phyloP scores from a whole-genome alignment of 2,329 filamentous ascomycete species.

The Cladosporium sp. region DNA sequence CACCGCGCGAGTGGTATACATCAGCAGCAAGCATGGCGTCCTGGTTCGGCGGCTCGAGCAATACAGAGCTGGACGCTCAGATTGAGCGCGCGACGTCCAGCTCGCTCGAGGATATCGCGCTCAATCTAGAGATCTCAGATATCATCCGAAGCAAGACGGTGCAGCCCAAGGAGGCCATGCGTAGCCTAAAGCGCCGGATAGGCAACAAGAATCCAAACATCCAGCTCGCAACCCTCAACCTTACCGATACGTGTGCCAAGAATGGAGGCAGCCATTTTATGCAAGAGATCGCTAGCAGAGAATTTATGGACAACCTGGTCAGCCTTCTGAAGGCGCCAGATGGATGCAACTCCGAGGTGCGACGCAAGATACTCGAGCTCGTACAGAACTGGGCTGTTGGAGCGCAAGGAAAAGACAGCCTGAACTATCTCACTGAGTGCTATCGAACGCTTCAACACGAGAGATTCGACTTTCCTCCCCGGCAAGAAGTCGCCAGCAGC shows the following conservation, averaged over 20 bases:
- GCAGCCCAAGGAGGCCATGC: slow-evolving; percentile 96
- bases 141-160: slow-evolving; percentile 96
- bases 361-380: slow-evolving; percentile 83
- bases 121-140: slow-evolving; percentile 98
- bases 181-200: slow-evolving; percentile 87
- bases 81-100: slow-evolving; percentile 92
- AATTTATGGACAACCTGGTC: slow-evolving; percentile 96
- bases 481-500: slow-evolving; percentile 80
- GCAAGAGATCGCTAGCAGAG: slow-evolving; percentile 87
- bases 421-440: slow-evolving; percentile 82
- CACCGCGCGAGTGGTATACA: background rate
- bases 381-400: slow-evolving; percentile 92
- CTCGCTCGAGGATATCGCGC: slow-evolving; percentile 95
- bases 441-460: slow-evolving; percentile 79
- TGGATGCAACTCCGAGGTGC: slow-evolving; percentile 61
- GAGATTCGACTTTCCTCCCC: slow-evolving; percentile 85
- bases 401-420: slow-evolving; percentile 76
- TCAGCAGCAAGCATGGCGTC: slow-evolving; percentile 68
- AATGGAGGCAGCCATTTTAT: slow-evolving; percentile 96
- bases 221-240: slow-evolving; percentile 88
- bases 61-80: slow-evolving; percentile 92
- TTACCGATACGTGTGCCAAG: slow-evolving; percentile 97
- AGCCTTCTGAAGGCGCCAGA: slow-evolving; percentile 83
- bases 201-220: slow-evolving; percentile 97
- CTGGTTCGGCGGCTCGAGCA: slow-evolving; percentile 77